These are phyloP conservation scores for Hydrangea macrophylla DNA, from an alignment of 148 eudicot genomes.

Conservation along the genomic window DNA sequence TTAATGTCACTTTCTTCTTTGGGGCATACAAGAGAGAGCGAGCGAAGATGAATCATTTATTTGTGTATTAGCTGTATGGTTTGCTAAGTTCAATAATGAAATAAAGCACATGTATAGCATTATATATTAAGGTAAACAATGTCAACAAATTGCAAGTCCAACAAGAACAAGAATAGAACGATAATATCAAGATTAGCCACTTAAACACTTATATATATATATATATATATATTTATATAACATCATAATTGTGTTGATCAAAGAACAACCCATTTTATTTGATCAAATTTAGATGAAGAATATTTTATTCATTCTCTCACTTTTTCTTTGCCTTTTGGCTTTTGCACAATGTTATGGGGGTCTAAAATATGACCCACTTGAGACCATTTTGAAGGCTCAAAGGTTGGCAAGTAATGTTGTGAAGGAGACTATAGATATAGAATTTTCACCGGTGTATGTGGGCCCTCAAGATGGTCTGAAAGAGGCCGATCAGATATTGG, in stretches of 20 bases:
- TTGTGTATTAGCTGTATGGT: no score
- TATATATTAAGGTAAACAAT: no score
- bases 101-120: no score
- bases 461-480: conserved; percentile 22
- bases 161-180: not conserved
- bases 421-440: not conserved
- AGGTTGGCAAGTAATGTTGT: not conserved
- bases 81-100: no score
- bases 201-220: no score
- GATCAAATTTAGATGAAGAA: no score
- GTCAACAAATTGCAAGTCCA: not conserved
- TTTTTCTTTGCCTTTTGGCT: not conserved
- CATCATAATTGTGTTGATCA: not conserved
- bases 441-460: conserved; percentile 8
- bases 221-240: no score
- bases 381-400: not conserved
- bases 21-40: no score
- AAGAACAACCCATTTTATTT: no score
- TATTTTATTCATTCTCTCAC: not conserved
- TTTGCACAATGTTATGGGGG: conserved; percentile 1
- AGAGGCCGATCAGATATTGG: conserved; percentile 13
- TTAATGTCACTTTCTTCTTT: no score
- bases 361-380: conserved; percentile 1
- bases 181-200: not conserved
- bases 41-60: no score